A percentile compares a stretch with the other conserved stretches of the same genome.
Conservation (phyloP, 2,329 filamentous ascomycete genomes). For the Diplodia seriata region DNA sequence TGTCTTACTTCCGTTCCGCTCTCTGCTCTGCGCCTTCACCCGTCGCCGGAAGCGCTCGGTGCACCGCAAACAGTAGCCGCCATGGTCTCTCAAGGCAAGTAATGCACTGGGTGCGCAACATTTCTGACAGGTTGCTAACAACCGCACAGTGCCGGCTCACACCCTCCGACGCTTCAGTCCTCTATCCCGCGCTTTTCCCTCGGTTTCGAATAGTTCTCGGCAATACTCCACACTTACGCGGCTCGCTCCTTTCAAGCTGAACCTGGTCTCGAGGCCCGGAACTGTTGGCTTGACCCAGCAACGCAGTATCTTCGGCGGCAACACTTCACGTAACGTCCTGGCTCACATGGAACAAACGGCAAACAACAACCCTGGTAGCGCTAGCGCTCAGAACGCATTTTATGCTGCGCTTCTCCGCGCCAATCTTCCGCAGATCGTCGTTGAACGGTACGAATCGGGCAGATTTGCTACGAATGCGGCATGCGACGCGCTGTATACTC, state of each 20-base stretch:
- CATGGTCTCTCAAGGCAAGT: slow-evolving; percentile 30
- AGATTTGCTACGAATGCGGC: slow-evolving; percentile 81
- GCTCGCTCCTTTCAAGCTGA: slow-evolving; percentile 44
- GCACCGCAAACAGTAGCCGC: slow-evolving; percentile 22
- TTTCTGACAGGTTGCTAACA: background rate
- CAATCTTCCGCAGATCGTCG: slow-evolving; percentile 90
- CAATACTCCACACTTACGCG: slow-evolving; percentile 51
- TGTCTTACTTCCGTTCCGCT: slow-evolving; percentile 17
- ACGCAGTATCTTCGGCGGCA: slow-evolving; percentile 54
- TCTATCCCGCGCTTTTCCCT: slow-evolving; percentile 8
- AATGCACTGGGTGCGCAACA: background rate
- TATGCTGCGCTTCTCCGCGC: slow-evolving; percentile 90
- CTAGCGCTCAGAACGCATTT: slow-evolving; percentile 89
- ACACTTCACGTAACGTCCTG: slow-evolving; percentile 66
- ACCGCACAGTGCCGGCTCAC: background rate
- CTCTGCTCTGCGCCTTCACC: slow-evolving; percentile 35
- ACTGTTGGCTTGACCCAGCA: slow-evolving; percentile 51
- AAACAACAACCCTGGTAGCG: slow-evolving; percentile 88
- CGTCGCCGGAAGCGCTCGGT: slow-evolving; percentile 26
- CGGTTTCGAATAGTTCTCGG: slow-evolving; percentile 36
- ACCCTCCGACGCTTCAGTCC: slow-evolving; percentile 22
- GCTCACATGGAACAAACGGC: slow-evolving; percentile 89
- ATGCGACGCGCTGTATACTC: slow-evolving; percentile 79
- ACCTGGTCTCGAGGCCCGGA: slow-evolving; percentile 41
- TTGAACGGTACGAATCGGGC: slow-evolving; percentile 87